Evolutionary conservation across 495 filamentous ascomycete species (phyloP).

Genomic region (Achaetomiella virescens): DNA sequence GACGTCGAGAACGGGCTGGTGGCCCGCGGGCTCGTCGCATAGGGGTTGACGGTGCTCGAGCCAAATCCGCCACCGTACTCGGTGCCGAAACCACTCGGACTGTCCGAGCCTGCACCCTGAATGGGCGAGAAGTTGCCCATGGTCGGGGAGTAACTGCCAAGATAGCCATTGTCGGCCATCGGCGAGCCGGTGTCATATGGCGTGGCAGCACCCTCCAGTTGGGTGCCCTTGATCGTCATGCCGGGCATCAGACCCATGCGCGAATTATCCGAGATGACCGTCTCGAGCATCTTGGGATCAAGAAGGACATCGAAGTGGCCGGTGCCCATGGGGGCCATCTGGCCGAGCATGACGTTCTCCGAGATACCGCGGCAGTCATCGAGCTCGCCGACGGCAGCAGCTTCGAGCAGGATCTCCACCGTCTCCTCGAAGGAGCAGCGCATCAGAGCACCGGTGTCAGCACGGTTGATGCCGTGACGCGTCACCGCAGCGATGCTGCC

Average conservation of each 20-base stretch:
- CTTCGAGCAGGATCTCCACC: conserved; percentile 94
- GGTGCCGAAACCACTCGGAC: conserved; percentile 64
- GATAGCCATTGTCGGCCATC: conserved; percentile 65
- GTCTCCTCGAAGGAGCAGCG: conserved; percentile 99
- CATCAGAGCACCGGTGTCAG: conserved; percentile 97
- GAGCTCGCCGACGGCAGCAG: conserved; percentile 85
- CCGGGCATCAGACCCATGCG: conserved; percentile 71
- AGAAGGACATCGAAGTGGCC: conserved; percentile 88
- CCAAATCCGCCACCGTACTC: conserved; percentile 44
- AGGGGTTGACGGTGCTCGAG: conserved; percentile 61
- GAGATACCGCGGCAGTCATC: conserved; percentile 97
- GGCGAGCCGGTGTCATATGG: conserved; percentile 93
- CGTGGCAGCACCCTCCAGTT: conserved; percentile 79
- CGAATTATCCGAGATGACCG: conserved; percentile 84
- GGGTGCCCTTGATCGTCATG: conserved; percentile 64
- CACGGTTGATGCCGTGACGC: conserved; percentile 95
- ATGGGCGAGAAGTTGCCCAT: conserved; percentile 92
- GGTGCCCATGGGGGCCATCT: conserved; percentile 92
- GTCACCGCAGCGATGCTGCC: conserved; percentile 92
- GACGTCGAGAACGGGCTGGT: conserved; percentile 75
- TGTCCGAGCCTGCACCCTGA: conserved; percentile 64
- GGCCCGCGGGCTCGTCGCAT: conserved; percentile 64
- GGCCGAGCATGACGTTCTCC: conserved; percentile 97
- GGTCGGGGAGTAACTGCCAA: conserved; percentile 60
- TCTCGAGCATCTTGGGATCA: conserved; percentile 91